Evolutionary conservation across 106 monocot genomes (phyloP).

Genomic region (Posidonia australis): DNA sequence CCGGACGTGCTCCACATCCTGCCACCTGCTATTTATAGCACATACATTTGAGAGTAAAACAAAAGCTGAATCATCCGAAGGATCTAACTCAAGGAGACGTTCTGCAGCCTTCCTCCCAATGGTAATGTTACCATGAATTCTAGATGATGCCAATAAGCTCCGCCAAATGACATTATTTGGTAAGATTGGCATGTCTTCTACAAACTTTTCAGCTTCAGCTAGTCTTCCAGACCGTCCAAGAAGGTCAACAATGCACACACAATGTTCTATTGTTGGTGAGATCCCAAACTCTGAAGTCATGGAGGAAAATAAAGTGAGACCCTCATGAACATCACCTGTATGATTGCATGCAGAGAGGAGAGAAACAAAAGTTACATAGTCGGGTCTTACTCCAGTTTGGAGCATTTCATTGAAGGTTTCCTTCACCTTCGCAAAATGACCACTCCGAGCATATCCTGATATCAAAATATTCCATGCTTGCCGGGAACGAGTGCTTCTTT

Average conservation of each 20-base stretch:
- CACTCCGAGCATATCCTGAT: slow-evolving; percentile 63
- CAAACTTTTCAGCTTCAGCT: slow-evolving; percentile 60
- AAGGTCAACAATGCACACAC: slow-evolving; percentile 83
- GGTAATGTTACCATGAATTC: slow-evolving; percentile 55
- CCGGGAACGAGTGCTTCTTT: slow-evolving; percentile 15
- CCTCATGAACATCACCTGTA: slow-evolving; percentile 65
- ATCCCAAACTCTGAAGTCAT: slow-evolving; percentile 55
- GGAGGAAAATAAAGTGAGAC: slow-evolving; percentile 39
- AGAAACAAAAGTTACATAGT: slow-evolving; percentile 77
- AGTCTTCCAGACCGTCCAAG: slow-evolving; percentile 68
- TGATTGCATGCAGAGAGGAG: slow-evolving; percentile 73
- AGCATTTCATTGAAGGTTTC: slow-evolving; percentile 60
- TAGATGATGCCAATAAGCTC: slow-evolving; percentile 63
- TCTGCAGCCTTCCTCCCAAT: slow-evolving; percentile 57
- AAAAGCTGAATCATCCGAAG: slow-evolving; percentile 79
- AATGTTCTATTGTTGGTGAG: slow-evolving; percentile 56
- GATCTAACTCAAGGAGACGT: slow-evolving; percentile 50
- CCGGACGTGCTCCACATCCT: slow-evolving; percentile 55
- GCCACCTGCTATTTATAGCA: slow-evolving; percentile 54
- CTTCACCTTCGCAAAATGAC: slow-evolving; percentile 44
- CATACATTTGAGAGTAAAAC: slow-evolving; percentile 81
- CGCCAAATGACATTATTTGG: slow-evolving; percentile 75
- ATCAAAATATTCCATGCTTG: slow-evolving; percentile 77
- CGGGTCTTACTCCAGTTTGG: slow-evolving; percentile 43
- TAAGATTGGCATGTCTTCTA: slow-evolving; percentile 47